Conservation (phyloP, 306 rosid genomes). For the Sesbania bispinosa region DNA sequence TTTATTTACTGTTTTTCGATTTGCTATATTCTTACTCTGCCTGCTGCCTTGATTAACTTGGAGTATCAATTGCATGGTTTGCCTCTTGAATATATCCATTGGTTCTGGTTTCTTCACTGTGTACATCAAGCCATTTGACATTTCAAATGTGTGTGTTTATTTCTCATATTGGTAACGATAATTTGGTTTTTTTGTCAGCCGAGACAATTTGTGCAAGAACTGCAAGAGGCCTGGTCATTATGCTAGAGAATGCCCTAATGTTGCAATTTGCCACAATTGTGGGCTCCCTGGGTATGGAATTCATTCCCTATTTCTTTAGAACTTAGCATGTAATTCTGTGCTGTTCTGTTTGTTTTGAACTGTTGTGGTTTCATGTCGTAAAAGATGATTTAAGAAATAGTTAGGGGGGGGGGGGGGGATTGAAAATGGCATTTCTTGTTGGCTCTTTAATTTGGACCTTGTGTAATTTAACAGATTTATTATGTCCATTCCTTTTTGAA, state of each 20-base stretch:
- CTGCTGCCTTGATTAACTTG: constrained; percentile 13
- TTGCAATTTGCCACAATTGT: constrained; percentile 95
- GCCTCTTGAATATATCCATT: neutral
- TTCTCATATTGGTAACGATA: constrained; percentile 6
- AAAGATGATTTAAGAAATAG: neutral
- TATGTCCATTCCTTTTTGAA: neutral
- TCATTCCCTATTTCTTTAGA: constrained; percentile 6
- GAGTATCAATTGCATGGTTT: neutral
- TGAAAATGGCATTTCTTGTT: neutral
- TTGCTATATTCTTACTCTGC: constrained; percentile 6
- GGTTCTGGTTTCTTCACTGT: neutral
- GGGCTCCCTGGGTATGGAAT: constrained; percentile 83
- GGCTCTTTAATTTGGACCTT: constrained; percentile 4
- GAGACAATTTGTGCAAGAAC: constrained; percentile 96
- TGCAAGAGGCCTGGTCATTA: constrained; percentile 98
- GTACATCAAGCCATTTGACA: neutral
- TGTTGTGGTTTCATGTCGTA: neutral
- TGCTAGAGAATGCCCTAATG: constrained; percentile 99
- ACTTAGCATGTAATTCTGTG: neutral
- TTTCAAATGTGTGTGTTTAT: neutral
- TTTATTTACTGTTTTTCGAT: neutral
- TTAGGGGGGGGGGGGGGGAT: neutral
- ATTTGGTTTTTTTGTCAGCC: constrained; percentile 50
- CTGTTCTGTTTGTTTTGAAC: neutral
- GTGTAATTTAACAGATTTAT: neutral